Evolutionary conservation across 139 green algal genomes (phyloP), one percentile per base, ranked within the genome.

Genomic region (Chlamydomonas eustigma): DNA sequence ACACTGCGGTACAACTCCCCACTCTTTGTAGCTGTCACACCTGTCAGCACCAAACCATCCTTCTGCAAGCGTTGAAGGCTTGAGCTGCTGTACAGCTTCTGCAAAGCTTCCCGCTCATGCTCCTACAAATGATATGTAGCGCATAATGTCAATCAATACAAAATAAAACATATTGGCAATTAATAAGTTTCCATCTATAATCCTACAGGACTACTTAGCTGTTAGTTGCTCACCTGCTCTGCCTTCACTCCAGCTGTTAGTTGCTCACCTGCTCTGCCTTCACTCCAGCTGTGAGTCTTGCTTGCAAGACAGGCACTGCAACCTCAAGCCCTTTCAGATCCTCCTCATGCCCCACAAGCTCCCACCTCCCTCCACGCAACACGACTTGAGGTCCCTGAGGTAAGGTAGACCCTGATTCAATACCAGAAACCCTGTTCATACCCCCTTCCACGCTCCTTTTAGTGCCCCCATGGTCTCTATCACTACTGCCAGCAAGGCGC

Each of bases 31-130:
- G 31, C 36, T 52, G 12, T 35, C 58, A 88, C 63, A 4, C 73
- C 51, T 50, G 76, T 50, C 51, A 89, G 70, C 39, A 85, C 84
- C 5, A 84, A 30, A 1, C 85, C 85, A 38, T 89, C 85, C 2
- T 71, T 78, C 68, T 84, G 77, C 58, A 89, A 69, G 28, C 76
- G 71, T 25, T 38, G n/a, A 37, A 89, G 30, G 77, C 69, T 83
- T 71, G 68, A 66, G 4, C 22, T 37, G 0, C 72, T 39, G 52
- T 89, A 89, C 38, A 89, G 74, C 12, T 44, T 63, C 24, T 30
- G 71, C 39, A 87, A 70, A 4, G 76, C 74, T 2, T 63, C 31
- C 25, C 44, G 28, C 50, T 89, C 74, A 1, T 71, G 36, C 51
- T 81, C 72, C 31, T 86, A 81, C n/a, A n/a, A n/a, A n/a, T n/a